Percentiles rank a stretch among this genome's conserved stretches.
These are phyloP conservation scores for Apiospora pterosperma DNA, from an alignment of 2,329 filamentous ascomycete species.

Conservation along the genomic window DNA sequence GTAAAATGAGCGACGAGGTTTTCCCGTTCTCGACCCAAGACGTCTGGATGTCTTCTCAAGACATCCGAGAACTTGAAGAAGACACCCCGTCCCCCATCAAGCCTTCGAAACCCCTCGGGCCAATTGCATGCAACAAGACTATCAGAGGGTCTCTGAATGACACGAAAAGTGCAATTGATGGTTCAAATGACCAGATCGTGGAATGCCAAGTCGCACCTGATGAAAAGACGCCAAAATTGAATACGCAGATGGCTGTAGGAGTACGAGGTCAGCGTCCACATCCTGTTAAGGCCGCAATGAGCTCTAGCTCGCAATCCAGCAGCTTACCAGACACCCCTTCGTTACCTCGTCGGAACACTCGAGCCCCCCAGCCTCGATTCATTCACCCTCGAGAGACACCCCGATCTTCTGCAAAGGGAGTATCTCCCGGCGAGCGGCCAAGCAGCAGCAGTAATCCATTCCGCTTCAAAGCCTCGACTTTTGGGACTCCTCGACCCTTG, in stretches of 20 bases:
- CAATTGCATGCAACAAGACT: not conserved
- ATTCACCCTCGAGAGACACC: not conserved
- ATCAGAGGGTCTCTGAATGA: not conserved
- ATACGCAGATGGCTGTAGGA: not conserved
- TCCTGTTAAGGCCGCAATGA: not conserved
- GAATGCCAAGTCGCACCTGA: not conserved
- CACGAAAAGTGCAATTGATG: not conserved
- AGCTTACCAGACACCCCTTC: not conserved
- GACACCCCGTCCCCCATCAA: not conserved
- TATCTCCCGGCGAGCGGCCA: not conserved
- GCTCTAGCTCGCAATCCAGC: not conserved
- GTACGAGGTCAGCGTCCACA: not conserved
- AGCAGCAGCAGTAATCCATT: not conserved
- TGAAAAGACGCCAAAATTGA: not conserved
- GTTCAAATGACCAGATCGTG: not conserved
- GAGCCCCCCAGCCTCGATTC: not conserved
- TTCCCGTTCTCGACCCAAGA: conserved; percentile 43
- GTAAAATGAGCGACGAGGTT: conserved; percentile 12
- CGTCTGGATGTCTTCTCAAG: conserved; percentile 42
- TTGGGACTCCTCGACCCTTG: not conserved
- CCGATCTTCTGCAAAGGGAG: not conserved
- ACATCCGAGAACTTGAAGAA: conserved; percentile 37
- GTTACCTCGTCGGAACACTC: not conserved
- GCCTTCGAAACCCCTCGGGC: not conserved
- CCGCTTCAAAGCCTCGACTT: not conserved